Base-by-base conservation (phyloP, 202 grass and related monocot species). In the Schoenoplectus triqueter region DNA sequence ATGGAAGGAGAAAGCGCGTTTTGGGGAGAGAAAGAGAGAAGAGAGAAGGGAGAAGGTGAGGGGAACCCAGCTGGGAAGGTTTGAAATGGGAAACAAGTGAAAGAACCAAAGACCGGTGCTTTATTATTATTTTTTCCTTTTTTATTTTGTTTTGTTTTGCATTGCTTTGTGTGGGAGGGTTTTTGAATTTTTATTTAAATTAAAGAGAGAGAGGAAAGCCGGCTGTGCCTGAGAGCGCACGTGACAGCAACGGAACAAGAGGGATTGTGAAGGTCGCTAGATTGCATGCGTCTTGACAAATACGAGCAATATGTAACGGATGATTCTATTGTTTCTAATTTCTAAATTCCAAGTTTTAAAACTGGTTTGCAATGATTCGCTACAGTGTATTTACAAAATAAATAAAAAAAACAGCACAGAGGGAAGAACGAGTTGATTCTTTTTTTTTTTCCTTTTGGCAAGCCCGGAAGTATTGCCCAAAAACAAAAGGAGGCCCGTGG, bases 1-100 rank as follows among this genome's bases (percentile, higher is more conserved):
- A 73, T 6, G 59, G 73, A 87, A 87, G 83, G 75, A 68, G 89
- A 94, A 97, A 92, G 82, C 88, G 89, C 89, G 94, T 59, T 96
- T 15, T 83, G 57, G 11, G 73, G 21, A 50, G 47, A 55, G 17
- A 31, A 77, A 78, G 74, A 22, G 54, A 5, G 13, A 78, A 14
- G 10, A 47, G 31, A 57, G 3, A 39, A 48, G 10, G 63, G 44
- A 49, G 84, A 80, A 15, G 75, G 62, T 87, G 7, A 78, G 64
- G 72, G 49, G 75, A 41, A 39, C 52, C 54, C 15, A 80, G 80
- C 49, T 62, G 75, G 44, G 63, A 51, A 47, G 84, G 82, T 92
- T 92, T 90, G 81, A 90, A 92, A 86, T 85, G 84, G 70, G 57
- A 78, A 80, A 73, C 0, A 73, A 80, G 51, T 47, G 50, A 62